These are phyloP conservation scores for Exophiala bonariae DNA, from an alignment of 2,329 filamentous ascomycete genomes.

Conservation along the genomic window DNA sequence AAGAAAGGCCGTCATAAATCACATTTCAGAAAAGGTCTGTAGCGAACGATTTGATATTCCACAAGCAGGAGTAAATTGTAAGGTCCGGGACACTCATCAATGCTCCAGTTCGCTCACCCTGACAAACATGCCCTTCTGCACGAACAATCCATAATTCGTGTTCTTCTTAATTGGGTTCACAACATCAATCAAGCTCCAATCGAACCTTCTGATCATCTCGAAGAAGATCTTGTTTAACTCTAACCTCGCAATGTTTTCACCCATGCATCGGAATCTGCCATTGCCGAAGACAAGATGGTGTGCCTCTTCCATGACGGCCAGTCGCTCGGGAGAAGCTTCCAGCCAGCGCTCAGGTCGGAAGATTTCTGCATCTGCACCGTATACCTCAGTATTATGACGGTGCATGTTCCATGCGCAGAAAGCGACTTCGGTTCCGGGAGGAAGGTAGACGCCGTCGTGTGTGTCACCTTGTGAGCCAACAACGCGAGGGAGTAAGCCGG, in stretches of 20 bases:
- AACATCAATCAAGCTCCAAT: conserved; percentile 17
- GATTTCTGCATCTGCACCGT: conserved; percentile 41
- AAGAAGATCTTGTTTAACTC: conserved; percentile 30
- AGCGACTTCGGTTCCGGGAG: conserved; percentile 48
- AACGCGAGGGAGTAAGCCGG: conserved; percentile 35
- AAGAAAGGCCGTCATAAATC: no score
- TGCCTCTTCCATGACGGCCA: conserved; percentile 27
- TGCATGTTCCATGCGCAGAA: conserved; percentile 44
- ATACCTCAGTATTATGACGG: conserved; percentile 38
- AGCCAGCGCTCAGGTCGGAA: conserved; percentile 48
- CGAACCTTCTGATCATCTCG: conserved; percentile 26
- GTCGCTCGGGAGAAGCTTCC: conserved; percentile 14
- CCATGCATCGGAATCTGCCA: conserved; percentile 34
- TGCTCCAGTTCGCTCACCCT: conserved; percentile 13
- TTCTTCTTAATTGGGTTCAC: conserved; percentile 7
- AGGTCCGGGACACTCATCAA: neutral
- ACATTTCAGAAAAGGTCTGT: no score
- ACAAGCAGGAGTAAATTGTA: no score
- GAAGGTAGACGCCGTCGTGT: conserved; percentile 42
- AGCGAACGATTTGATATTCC: no score
- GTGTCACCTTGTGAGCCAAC: conserved; percentile 40
- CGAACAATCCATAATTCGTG: conserved; percentile 18
- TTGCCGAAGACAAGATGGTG: conserved; percentile 25
- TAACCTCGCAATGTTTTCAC: conserved; percentile 35
- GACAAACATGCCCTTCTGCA: conserved; percentile 20